A percentile compares a stretch with the other conserved stretches of the same genome.
These are phyloP conservation scores for Raffaelea arxii DNA, from an alignment of 2,329 filamentous ascomycete species.

Conservation along the genomic window DNA sequence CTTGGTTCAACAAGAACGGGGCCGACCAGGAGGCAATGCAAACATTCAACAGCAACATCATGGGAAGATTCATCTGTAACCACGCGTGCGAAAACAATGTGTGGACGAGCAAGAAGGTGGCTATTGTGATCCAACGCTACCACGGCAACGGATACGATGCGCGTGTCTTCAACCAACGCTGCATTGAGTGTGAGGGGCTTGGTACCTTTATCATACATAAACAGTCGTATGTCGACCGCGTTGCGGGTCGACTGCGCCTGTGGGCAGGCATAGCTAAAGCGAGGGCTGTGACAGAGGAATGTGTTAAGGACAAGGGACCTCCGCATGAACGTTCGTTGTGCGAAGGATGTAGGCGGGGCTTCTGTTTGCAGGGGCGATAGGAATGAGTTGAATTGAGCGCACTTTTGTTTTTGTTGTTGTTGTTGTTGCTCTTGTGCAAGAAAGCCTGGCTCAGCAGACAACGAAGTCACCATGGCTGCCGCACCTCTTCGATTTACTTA, in stretches of 20 bases:
- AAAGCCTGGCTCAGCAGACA: too few species aligned
- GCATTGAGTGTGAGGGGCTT: conserved; percentile 19
- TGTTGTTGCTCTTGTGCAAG: too few species aligned
- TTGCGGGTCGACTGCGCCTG: conserved; percentile 25
- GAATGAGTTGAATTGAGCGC: too few species aligned
- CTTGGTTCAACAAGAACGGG: neutral
- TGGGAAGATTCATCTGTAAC: conserved; percentile 3
- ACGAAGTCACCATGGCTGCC: too few species aligned
- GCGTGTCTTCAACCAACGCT: conserved; percentile 26
- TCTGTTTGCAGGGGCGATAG: too few species aligned
- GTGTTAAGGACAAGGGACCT: neutral
- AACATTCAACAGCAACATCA: conserved; percentile 1
- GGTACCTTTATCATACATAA: conserved; percentile 18
- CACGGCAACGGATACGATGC: conserved; percentile 22
- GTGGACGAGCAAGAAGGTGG: conserved; percentile 25
- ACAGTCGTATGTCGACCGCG: conserved; percentile 22
- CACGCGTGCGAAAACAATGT: conserved; percentile 10
- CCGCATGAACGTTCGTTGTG: conserved; percentile 21
- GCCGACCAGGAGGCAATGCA: neutral
- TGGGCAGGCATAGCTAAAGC: conserved; percentile 22
- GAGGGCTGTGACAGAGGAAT: neutral
- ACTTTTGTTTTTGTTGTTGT: too few species aligned
- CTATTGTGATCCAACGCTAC: conserved; percentile 24
- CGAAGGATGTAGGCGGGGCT: conserved; percentile 25
- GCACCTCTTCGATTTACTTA: too few species aligned